Base-by-base conservation (phyloP, 2,329 filamentous ascomycete genomes). In the Plectosphaerella cucumerina region DNA sequence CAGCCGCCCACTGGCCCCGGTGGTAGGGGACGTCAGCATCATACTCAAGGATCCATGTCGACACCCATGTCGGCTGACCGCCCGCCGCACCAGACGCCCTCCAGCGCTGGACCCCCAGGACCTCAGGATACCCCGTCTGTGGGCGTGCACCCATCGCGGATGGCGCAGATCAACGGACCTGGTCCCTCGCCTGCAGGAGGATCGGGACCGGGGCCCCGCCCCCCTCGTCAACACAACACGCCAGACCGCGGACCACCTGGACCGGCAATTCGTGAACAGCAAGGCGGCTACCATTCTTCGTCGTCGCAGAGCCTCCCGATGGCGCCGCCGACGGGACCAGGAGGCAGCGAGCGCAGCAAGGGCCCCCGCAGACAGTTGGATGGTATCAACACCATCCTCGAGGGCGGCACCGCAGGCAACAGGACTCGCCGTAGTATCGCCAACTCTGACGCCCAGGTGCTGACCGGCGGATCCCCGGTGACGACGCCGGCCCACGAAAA, bases 301-400 rank as follows among this genome's bases (percentile, higher is more conserved):
- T 20, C 39, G 8, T 12, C 17, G n/a, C 39, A 42, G 17, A 42
- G 62, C 20, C 26, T 31, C 8, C 26, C 26, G 8, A 61, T 67
- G 48, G 56, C 62, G 26, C 60, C 62, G 15, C 65, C 65, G 14
- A 67, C 65, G 9, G 65, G 65, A n/a, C 67, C 64, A 37, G 61
- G 15, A 50, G 48, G 60, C 44, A 64, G 60, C 42, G 64, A 68
- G 44, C 62, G 67, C 9, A 18, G 42, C 18, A 48, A 23, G 67
- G 61, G 56, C 58, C 73, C 76, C 26, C 70, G 75, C 17, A 69
- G 81, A 51, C 80, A 85, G 58, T 68, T 86, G 26, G 76, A 76
- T 12, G 77, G 78, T 44, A 85, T 86, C 53, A 82, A 84, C 57
- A 82, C 68, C 54, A 80, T 75, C 47, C 70, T 84, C 4, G 68